Conservation (phyloP, 345 rosid genomes). For the Eucalyptus guilfoylei region DNA sequence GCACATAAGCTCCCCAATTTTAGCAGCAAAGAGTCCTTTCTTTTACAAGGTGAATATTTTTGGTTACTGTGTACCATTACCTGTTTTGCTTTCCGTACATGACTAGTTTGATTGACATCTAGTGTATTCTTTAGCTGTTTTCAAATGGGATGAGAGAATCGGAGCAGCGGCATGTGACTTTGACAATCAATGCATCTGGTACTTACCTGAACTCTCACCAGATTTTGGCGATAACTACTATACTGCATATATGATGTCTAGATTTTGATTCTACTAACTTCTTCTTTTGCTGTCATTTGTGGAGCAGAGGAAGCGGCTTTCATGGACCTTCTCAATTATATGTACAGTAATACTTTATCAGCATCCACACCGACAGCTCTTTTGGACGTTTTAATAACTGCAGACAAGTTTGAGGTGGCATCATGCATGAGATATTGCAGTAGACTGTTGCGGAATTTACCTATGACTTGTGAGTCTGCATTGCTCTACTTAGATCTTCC, state of each 20-base stretch:
- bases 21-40: constrained; percentile 76
- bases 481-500: constrained; percentile 79
- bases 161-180: constrained; percentile 52
- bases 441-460: constrained; percentile 36
- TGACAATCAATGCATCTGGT: constrained; percentile 69
- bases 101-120: not conserved
- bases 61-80: not conserved
- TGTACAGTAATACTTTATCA: constrained; percentile 48
- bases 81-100: not conserved
- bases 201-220: not conserved
- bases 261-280: not conserved
- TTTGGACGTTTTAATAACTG: constrained; percentile 65
- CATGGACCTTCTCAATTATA: constrained; percentile 68
- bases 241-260: not conserved
- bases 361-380: constrained; percentile 34
- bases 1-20: constrained; percentile 63
- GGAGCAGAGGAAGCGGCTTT: constrained; percentile 75
- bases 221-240: not conserved
- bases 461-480: constrained; percentile 75
- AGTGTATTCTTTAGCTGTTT: constrained; percentile 38
- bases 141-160: constrained; percentile 80
- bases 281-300: not conserved
- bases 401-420: constrained; percentile 79
- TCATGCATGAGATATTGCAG: constrained; percentile 84
- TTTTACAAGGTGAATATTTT: constrained; percentile 46